These are phyloP conservation scores for Aspergillus sp. DNA, from an alignment of 2,329 filamentous ascomycete species.

Conservation along the genomic window DNA sequence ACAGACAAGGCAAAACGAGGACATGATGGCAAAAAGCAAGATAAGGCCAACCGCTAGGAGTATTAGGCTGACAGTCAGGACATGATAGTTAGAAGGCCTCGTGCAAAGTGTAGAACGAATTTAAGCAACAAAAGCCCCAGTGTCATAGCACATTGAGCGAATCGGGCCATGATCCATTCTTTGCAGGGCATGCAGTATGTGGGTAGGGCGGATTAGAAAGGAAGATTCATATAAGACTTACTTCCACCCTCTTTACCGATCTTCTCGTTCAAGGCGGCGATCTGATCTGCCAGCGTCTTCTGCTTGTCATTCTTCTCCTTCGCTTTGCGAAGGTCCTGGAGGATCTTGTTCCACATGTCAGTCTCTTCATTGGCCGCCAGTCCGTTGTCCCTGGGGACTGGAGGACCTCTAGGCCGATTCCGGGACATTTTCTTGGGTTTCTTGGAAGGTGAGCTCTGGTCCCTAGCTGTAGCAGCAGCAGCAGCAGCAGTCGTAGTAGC, in stretches of 20 bases:
- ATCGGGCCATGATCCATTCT: neutral
- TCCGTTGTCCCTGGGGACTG: constrained; percentile 43
- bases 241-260: constrained; percentile 45
- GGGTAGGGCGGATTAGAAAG: neutral
- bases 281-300: constrained; percentile 41
- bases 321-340: constrained; percentile 45
- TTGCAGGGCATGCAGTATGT: too few relatives aligned
- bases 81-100: neutral
- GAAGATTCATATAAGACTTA: constrained; percentile 33
- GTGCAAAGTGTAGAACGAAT: neutral
- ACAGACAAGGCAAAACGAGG: neutral
- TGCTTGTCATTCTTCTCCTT: constrained; percentile 49
- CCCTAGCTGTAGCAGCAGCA: neutral
- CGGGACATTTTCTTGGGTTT: constrained; percentile 38
- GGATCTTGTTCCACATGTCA: constrained; percentile 49
- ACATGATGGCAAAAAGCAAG: too few relatives aligned
- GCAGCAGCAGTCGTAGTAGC: neutral
- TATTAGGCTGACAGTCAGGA: neutral
- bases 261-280: constrained; percentile 46
- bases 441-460: constrained; percentile 1
- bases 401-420: constrained; percentile 43
- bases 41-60: neutral
- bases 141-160: neutral
- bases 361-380: constrained; percentile 48
- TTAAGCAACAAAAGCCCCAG: neutral